Base-by-base conservation (phyloP, 2,329 filamentous ascomycete species). In the Trichoderma koningii region DNA sequence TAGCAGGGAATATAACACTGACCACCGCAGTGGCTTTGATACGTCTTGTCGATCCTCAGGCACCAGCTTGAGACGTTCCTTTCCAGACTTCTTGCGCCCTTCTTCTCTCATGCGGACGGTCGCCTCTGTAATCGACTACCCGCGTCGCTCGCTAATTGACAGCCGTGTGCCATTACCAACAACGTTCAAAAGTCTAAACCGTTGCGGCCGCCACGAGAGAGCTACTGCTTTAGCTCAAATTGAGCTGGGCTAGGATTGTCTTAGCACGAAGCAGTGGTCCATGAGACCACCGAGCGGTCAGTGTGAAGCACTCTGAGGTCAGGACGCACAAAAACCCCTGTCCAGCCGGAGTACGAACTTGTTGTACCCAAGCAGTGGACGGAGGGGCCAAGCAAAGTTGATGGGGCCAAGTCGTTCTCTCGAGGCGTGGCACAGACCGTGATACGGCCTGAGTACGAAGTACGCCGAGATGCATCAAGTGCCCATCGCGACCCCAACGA, bases 171-270 rank as follows among this genome's bases (percentile, higher is more conserved):
- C 55, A 48, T 19, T 21, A 38, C 23, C 17, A 61, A 61, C 34
- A 53, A 12, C 9, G 28, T 5, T 47, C 19, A 14, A 47, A 55
- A 63, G 41, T 63, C 50, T 51, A 53, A 63, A 47, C 14, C 14
- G 48, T 7, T 63, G 59, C 59, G 50, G 59, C 59, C 50, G 59
- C 50, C 23, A 21, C 45, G n/a, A 61, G 15, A 34, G 26, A 61
- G 23, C 59, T 53, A 28, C 59, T 3, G 9, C 41, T 55, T 28
- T 63, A 63, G 59, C 50, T 53, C 59, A 45, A 42, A 48, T 41
- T 34, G 30, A 28, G 19, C 42, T 42, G 30, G 42, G 42, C 55
- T 48, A 59, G 41, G 28, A 59, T 14, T 59, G 50, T 26, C 50
- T 26, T 55, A 63, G 56, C 41, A 60, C 56, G n/a, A 44, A 34